Conservation (phyloP, 768 basidiomycete genomes). For the Lactarius hengduanensis region DNA sequence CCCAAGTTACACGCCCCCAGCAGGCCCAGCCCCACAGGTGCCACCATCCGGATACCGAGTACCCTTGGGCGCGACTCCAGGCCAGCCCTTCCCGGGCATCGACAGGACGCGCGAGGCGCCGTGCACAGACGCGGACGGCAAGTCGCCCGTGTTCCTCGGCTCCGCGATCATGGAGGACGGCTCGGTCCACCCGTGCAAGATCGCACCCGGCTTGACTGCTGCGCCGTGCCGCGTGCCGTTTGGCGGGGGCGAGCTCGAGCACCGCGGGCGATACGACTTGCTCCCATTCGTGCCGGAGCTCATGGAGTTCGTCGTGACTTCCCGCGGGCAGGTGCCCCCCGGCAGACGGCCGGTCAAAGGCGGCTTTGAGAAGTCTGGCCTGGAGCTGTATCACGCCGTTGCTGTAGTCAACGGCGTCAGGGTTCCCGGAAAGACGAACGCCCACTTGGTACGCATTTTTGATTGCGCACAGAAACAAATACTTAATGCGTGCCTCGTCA, state of each 20-base stretch:
- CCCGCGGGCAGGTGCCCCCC: constrained; percentile 56
- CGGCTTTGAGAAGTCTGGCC: constrained; percentile 69
- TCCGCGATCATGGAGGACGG: constrained; percentile 58
- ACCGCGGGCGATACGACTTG: constrained; percentile 69
- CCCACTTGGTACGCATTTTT: constrained; percentile 53
- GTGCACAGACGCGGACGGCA: constrained; percentile 55
- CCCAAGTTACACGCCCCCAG: constrained; percentile 21
- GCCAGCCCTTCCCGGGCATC: constrained; percentile 45
- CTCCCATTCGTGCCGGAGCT: constrained; percentile 62
- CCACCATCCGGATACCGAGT: constrained; percentile 68
- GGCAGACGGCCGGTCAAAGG: constrained; percentile 65
- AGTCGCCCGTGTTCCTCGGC: constrained; percentile 64
- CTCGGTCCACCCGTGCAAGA: constrained; percentile 83
- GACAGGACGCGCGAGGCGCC: constrained; percentile 49
- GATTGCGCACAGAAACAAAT: constrained; percentile 36
- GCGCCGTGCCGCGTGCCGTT: constrained; percentile 54
- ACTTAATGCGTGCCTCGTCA: not conserved
- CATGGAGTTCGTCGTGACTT: constrained; percentile 75
- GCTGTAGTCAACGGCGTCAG: constrained; percentile 48
- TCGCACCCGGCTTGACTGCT: constrained; percentile 56
- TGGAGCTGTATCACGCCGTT: constrained; percentile 66
- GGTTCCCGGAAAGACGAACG: constrained; percentile 74
- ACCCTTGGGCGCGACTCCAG: constrained; percentile 42
- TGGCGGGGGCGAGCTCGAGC: constrained; percentile 58
- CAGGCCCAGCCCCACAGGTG: not conserved